Conservation (phyloP, 78 protist genomes). For the Planoprotostelium fungivorum region DNA sequence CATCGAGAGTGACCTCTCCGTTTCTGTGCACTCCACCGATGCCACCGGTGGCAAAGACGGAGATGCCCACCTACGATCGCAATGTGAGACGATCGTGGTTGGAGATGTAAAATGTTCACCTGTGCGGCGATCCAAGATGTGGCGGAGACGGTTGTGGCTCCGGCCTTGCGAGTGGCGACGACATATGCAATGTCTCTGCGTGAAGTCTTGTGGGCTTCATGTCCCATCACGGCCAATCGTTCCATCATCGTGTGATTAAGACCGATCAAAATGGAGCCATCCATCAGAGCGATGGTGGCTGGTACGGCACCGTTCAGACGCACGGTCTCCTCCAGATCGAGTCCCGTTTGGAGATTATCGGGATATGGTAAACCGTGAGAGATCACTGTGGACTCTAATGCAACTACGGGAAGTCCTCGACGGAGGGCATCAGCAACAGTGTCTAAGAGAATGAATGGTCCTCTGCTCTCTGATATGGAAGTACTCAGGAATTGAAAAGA, state of each 20-base stretch:
- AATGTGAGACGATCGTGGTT: neutral
- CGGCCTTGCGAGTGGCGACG: conserved; percentile 33
- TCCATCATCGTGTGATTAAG: conserved; percentile 27
- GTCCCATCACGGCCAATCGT: conserved; percentile 49
- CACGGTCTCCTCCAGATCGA: conserved; percentile 74
- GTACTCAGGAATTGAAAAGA: too few relatives aligned
- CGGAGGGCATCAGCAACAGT: conserved; percentile 31
- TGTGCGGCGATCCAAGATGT: conserved; percentile 79
- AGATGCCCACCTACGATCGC: conserved; percentile 39
- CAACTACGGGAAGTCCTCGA: conserved; percentile 79
- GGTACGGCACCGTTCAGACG: conserved; percentile 91
- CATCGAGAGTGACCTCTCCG: conserved; percentile 77
- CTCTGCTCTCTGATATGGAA: neutral
- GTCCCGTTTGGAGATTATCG: conserved; percentile 76
- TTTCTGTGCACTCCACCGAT: conserved; percentile 94
- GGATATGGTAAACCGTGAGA: conserved; percentile 96
- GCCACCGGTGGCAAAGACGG: conserved; percentile 96
- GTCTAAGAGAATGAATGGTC: neutral
- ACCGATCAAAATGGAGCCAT: conserved; percentile 57
- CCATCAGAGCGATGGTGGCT: conserved; percentile 90
- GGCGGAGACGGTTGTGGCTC: conserved; percentile 95
- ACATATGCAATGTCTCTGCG: conserved; percentile 87
- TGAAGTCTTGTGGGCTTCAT: conserved; percentile 67
- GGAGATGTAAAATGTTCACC: neutral
- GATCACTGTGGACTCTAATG: conserved; percentile 95